Evolutionary conservation across 805 yeast species (phyloP), one percentile per base, ranked within the genome.

Genomic region (Barnettozyma wickerhamii): DNA sequence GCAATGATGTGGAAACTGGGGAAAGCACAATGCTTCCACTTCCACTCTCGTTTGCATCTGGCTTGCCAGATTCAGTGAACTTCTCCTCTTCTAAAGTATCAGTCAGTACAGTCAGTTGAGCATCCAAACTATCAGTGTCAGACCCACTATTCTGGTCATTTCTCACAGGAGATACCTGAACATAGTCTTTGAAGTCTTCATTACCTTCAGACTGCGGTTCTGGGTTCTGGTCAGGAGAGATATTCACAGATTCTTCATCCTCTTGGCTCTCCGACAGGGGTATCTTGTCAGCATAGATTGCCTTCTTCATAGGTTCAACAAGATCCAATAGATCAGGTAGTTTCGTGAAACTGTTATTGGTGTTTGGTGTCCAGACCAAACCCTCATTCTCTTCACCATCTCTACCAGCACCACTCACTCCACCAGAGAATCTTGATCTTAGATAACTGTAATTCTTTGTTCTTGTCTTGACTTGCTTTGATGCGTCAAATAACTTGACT

Each of bases 341-440:
- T 19, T 63, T 65, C 4, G 58, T 59, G 49, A 77, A 68, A 43
- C 66, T 65, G 29, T 63, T 65, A 37, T 45, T 52, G 1, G 70
- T 59, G 15, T 46, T 48, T 6, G 82, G 83, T 18, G 72, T 67
- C 66, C 73, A 69, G 3, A 75, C 48, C 5, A 59, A 51, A 13
- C 56, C 64, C 19, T 26, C 28, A 12, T 24, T 21, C 6, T 19
- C 24, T 5, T 35, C 30, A 4, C 19, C 37, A 3, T 33, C 26
- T 23, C 12, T 23, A 23, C 12, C 26, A 23, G 2, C 9, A 23
- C 26, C 26, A 23, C 12, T 9, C 9, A 23, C 12, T 9, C 26
- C 26, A 23, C 26, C 26, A 23, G 12, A 12, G 12, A 9, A 3
- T 23, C 26, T 23, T 9, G 26, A 23, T 23, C 26, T 23, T 9